Evolutionary conservation across 441 rosid genomes (phyloP).

Genomic region (Metrosideros polymorpha): DNA sequence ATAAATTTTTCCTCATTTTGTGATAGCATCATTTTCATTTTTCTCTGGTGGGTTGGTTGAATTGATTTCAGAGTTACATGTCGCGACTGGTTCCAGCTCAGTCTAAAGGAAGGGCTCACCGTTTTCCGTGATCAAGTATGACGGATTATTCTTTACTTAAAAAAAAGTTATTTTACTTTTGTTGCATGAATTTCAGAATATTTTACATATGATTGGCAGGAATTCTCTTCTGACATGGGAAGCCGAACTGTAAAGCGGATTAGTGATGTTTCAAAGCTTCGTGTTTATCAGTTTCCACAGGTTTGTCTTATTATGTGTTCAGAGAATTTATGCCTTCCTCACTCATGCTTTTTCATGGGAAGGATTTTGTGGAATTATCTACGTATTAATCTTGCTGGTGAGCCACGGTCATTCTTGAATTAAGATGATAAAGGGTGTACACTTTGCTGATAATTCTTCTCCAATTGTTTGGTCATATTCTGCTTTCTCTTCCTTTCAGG

Average conservation of each 20-base stretch:
- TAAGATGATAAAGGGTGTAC: neutral
- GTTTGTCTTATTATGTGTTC: conserved; percentile 18
- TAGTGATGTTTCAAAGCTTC: conserved; percentile 87
- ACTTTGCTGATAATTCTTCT: neutral
- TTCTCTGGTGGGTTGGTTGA: neutral
- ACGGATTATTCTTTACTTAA: neutral
- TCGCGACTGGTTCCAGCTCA: conserved; percentile 99
- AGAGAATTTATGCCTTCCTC: neutral
- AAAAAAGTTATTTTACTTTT: neutral
- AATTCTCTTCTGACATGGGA: conserved; percentile 99
- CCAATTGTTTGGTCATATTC: neutral
- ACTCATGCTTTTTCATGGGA: neutral
- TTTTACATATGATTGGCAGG: conserved; percentile 26
- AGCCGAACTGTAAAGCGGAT: conserved; percentile 95
- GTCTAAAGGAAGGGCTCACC: conserved; percentile 98
- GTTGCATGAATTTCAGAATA: neutral
- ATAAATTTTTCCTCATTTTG: neutral
- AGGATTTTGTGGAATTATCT: neutral
- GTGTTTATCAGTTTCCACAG: conserved; percentile 89
- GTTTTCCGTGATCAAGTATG: conserved; percentile 93
- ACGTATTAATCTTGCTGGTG: neutral
- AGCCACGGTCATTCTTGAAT: neutral
- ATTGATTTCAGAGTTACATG: conserved; percentile 78
- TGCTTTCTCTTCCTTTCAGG: conserved; percentile 33
- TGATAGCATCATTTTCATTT: neutral